Percentiles rank a stretch among this genome's conserved stretches.
Evolutionary conservation across 257 asterid species (phyloP).

Genomic region (Anisodus tanguticus): DNA sequence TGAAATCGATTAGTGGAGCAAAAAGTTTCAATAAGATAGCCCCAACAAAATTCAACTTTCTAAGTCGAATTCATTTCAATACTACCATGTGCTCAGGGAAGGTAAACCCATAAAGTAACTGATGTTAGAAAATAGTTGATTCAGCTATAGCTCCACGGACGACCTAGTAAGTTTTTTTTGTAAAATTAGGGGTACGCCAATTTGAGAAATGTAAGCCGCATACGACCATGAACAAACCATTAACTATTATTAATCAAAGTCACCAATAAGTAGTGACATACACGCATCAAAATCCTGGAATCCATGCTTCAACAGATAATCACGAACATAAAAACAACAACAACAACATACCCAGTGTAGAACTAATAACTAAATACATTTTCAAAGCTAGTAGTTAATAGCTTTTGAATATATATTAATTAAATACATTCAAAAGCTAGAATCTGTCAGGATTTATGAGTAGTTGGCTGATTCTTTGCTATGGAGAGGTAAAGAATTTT

Average conservation of each 20-base stretch:
- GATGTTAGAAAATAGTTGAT: background rate
- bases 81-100: background rate
- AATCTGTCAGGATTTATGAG: background rate
- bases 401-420: too few relatives aligned
- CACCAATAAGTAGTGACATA: background rate
- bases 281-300: background rate
- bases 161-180: too few relatives aligned
- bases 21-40: background rate
- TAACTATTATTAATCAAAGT: too few relatives aligned
- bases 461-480: too few relatives aligned
- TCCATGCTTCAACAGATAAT: background rate
- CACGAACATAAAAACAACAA: background rate
- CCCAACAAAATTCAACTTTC: conserved; percentile 16
- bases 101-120: conserved; percentile 38
- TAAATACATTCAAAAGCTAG: too few relatives aligned
- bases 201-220: background rate
- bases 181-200: background rate
- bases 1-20: conserved; percentile 59
- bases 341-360: too few relatives aligned
- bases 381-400: background rate
- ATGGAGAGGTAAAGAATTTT: too few relatives aligned
- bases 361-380: background rate
- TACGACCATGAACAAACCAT: background rate
- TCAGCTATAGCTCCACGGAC: conserved; percentile 26
- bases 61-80: background rate